Evolutionary conservation across 352 stramenopile genomes (phyloP).

Genomic region (Pythium aristosporum): DNA sequence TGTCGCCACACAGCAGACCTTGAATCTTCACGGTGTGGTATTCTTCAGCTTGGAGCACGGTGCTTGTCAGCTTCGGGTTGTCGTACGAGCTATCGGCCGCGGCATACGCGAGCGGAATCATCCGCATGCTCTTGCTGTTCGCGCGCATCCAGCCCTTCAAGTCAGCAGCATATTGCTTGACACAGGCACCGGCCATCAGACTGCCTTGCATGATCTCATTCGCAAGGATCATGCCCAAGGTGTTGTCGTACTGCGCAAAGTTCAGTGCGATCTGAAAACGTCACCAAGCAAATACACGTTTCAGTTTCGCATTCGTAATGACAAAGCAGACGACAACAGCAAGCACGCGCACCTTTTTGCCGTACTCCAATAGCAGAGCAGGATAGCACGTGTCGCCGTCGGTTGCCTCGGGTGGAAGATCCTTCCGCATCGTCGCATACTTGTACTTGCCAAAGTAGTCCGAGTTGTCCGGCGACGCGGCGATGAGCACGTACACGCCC

Average conservation of each 20-base stretch:
- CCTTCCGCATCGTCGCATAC: constrained; percentile 48
- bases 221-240: constrained; percentile 72
- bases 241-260: constrained; percentile 89
- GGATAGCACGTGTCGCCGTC: constrained; percentile 79
- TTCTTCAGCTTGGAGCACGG: constrained; percentile 46
- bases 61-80: constrained; percentile 40
- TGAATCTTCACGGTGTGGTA: constrained; percentile 84
- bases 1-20: constrained; percentile 81
- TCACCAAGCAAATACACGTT: not conserved
- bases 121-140: constrained; percentile 80
- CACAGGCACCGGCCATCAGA: constrained; percentile 69
- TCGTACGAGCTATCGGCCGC: constrained; percentile 77
- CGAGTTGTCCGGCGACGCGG: constrained; percentile 80
- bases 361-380: constrained; percentile 79
- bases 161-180: constrained; percentile 83
- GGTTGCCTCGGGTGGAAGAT: constrained; percentile 46
- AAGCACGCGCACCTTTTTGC: constrained; percentile 43
- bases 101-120: constrained; percentile 78
- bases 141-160: constrained; percentile 89
- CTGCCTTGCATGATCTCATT: constrained; percentile 89
- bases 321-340: not conserved
- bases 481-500: constrained; percentile 80
- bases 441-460: constrained; percentile 86
- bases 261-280: constrained; percentile 70
- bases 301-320: not conserved